phyloP scores from a whole-genome alignment of 2,329 filamentous ascomycete species.

The Chaetomiaceae sp. region DNA sequence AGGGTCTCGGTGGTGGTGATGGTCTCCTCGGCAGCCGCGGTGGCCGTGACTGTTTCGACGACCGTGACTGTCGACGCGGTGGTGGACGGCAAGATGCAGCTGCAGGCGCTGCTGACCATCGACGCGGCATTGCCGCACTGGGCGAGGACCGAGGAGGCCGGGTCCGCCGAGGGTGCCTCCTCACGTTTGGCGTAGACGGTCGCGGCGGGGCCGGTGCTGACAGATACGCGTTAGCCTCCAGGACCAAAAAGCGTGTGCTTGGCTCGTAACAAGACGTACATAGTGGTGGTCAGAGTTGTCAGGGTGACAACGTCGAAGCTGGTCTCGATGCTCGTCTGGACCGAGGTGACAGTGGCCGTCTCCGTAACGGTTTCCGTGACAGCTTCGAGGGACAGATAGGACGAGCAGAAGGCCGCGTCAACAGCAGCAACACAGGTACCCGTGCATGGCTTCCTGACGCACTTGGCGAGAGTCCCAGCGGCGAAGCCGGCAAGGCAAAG shows the following conservation, averaged over 20 bases:
- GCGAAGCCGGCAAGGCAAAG: constrained; percentile 7
- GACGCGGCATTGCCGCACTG: constrained; percentile 9
- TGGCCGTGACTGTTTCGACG: constrained; percentile 11
- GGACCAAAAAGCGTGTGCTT: background rate
- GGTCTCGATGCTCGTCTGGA: constrained; percentile 14
- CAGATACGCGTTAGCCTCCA: too few relatives aligned
- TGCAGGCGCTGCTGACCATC: constrained; percentile 24
- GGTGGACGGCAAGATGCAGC: constrained; percentile 24
- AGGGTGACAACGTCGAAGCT: background rate
- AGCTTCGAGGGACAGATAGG: constrained; percentile 17
- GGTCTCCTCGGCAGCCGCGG: constrained; percentile 10
- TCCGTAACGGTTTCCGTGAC: constrained; percentile 19
- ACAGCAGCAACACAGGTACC: constrained; percentile 16
- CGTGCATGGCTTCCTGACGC: constrained; percentile 34
- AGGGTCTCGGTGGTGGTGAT: constrained; percentile 10
- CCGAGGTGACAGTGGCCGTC: constrained; percentile 11
- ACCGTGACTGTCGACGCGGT: constrained; percentile 19
- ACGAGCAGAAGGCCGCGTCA: constrained; percentile 21
- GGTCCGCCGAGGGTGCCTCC: constrained; percentile 1
- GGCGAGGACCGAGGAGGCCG: constrained; percentile 11
- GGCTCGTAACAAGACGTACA: constrained; percentile 1
- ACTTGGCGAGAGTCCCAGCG: constrained; percentile 46
- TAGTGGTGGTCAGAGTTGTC: constrained; percentile 10
- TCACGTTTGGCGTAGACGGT: constrained; percentile 2
- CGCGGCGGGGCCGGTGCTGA: constrained; percentile 31